phyloP scores from a whole-genome alignment of 2,329 filamentous ascomycete species.

The Pseudocercospora pini-densiflorae region DNA sequence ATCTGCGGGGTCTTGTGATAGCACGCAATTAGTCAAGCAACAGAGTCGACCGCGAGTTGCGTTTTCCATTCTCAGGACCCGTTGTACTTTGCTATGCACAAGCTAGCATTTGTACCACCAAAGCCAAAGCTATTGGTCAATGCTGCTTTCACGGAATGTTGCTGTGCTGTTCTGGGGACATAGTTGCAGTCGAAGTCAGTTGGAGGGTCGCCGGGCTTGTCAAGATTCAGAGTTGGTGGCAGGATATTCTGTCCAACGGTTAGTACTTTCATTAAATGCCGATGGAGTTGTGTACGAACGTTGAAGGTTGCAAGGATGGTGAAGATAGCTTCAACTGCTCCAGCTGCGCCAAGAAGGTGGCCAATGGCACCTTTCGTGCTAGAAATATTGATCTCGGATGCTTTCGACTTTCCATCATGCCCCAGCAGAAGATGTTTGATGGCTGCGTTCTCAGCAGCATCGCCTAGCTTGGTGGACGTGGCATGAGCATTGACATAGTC shows the following conservation, averaged over 20 bases:
- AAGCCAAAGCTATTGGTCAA: slow-evolving; percentile 98
- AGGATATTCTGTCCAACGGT: slow-evolving; percentile 65
- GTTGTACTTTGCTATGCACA: slow-evolving; percentile 69
- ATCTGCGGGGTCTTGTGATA: slow-evolving; percentile 25
- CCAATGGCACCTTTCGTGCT: slow-evolving; percentile 94
- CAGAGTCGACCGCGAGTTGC: neutral
- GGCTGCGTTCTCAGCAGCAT: slow-evolving; percentile 83
- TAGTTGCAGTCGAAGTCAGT: slow-evolving; percentile 81
- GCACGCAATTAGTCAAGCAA: slow-evolving; percentile 5
- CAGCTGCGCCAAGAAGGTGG: slow-evolving; percentile 88
- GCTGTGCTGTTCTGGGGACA: slow-evolving; percentile 72
- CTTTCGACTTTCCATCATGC: slow-evolving; percentile 65
- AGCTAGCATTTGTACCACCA: slow-evolving; percentile 90
- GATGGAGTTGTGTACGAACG: slow-evolving; percentile 55
- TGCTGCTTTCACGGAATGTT: slow-evolving; percentile 71
- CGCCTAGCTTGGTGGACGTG: slow-evolving; percentile 83
- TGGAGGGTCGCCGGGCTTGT: slow-evolving; percentile 62
- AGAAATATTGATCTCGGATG: slow-evolving; percentile 76
- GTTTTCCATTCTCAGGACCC: neutral
- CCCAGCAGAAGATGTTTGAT: slow-evolving; percentile 79
- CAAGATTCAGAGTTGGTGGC: slow-evolving; percentile 85
- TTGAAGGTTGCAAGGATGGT: slow-evolving; percentile 77
- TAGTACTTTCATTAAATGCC: neutral
- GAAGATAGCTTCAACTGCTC: slow-evolving; percentile 88
- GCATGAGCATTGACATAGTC: slow-evolving; percentile 97